Conservation (phyloP, 495 filamentous ascomycete species). For the Trichoderma reesei region DNA sequence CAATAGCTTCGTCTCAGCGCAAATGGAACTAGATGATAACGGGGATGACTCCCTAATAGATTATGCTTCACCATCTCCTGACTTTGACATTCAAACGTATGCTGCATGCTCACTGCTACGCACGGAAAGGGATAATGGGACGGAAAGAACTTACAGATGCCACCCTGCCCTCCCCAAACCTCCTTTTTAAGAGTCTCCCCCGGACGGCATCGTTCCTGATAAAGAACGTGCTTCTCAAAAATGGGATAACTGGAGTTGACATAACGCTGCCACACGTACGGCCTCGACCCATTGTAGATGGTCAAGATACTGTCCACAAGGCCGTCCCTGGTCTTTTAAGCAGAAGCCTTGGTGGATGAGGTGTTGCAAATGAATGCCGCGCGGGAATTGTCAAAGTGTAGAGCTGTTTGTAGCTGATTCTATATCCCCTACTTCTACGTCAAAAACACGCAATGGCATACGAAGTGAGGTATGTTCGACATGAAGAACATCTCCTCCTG, state of each 20-base stretch:
- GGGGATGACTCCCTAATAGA: slow-evolving; percentile 20
- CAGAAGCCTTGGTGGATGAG: neutral
- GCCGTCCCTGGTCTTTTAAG: slow-evolving; percentile 15
- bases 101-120: too few relatives aligned
- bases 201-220: neutral
- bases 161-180: neutral
- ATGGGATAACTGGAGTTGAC: slow-evolving; percentile 4
- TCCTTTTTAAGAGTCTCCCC: neutral
- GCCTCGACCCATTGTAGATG: slow-evolving; percentile 12
- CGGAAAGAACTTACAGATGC: neutral
- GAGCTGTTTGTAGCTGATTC: neutral
- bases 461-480: neutral
- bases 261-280: neutral
- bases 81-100: too few relatives aligned
- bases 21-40: slow-evolving; percentile 19
- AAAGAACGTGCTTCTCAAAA: neutral
- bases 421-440: too few relatives aligned
- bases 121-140: neutral
- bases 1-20: neutral
- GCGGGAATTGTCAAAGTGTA: neutral
- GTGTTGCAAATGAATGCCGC: too few relatives aligned
- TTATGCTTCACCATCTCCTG: slow-evolving; percentile 18
- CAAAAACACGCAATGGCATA: neutral
- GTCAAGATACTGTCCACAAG: slow-evolving; percentile 22
- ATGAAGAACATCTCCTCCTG: neutral